Conservation (phyloP, 306 rosid genomes). For the Vigna angularis region DNA sequence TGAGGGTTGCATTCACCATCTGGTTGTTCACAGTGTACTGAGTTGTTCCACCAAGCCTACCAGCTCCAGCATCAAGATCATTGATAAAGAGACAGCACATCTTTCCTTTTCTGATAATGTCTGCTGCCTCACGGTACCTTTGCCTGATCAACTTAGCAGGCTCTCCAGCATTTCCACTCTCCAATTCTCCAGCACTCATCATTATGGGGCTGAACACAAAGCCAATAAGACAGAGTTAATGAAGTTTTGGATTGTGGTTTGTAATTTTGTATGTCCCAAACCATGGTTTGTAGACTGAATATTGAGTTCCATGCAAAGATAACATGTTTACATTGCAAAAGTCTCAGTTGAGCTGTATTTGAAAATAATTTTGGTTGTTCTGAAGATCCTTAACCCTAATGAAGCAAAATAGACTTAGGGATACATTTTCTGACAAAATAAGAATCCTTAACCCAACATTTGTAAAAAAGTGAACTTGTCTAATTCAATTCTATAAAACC, state of each 20-base stretch:
- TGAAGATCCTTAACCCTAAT: too few relatives aligned
- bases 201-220: constrained; percentile 67
- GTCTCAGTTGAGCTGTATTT: background rate
- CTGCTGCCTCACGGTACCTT: constrained; percentile 86
- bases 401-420: too few relatives aligned
- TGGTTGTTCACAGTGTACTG: constrained; percentile 86
- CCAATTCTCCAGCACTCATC: constrained; percentile 97
- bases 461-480: too few relatives aligned
- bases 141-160: constrained; percentile 91
- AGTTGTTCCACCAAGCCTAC: constrained; percentile 75
- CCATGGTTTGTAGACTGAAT: background rate
- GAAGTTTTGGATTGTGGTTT: background rate
- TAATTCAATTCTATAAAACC: too few relatives aligned
- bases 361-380: background rate
- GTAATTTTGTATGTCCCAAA: background rate
- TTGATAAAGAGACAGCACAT: constrained; percentile 86
- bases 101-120: constrained; percentile 72
- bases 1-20: constrained; percentile 84
- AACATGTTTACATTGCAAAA: background rate
- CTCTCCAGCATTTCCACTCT: constrained; percentile 97
- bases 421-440: too few relatives aligned
- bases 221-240: background rate
- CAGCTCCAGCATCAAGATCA: constrained; percentile 88
- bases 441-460: too few relatives aligned
- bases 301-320: background rate